Percentiles rank a stretch among this genome's conserved stretches.
Evolutionary conservation across 2,329 filamentous ascomycete species (phyloP).

Genomic region (Exophiala calicioides): DNA sequence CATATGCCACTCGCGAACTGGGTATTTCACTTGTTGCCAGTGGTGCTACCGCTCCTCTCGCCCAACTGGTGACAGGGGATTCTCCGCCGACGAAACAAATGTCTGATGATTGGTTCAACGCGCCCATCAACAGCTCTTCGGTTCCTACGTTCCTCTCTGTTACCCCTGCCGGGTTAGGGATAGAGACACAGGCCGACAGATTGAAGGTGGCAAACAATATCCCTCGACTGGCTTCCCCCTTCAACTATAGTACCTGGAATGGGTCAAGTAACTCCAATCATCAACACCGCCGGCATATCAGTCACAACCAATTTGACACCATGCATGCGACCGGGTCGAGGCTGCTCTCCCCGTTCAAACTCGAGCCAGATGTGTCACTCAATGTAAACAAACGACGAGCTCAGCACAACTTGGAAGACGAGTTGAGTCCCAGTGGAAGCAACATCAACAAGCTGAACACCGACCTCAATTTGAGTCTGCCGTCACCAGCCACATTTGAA

Average conservation of each 20-base stretch:
- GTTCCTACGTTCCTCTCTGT: slow-evolving; percentile 20
- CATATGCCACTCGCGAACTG: slow-evolving; percentile 47
- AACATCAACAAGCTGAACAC: slow-evolving; percentile 38
- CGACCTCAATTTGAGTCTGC: slow-evolving; percentile 34
- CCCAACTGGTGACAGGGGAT: slow-evolving; percentile 37
- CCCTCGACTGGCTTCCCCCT: slow-evolving; percentile 51
- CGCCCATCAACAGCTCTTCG: slow-evolving; percentile 31
- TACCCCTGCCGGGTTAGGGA: slow-evolving; percentile 27
- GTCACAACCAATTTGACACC: slow-evolving; percentile 43
- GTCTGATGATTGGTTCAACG: slow-evolving; percentile 41
- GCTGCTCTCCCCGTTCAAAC: slow-evolving; percentile 55
- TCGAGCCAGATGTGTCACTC: slow-evolving; percentile 52
- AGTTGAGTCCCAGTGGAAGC: slow-evolving; percentile 47
- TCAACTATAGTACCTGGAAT: slow-evolving; percentile 51
- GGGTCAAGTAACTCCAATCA: slow-evolving; percentile 41
- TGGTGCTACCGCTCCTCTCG: slow-evolving; percentile 42
- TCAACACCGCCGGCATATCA: slow-evolving; percentile 34
- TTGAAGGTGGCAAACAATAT: slow-evolving; percentile 31
- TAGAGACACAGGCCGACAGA: slow-evolving; percentile 25
- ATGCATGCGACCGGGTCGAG: slow-evolving; percentile 47
- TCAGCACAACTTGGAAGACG: slow-evolving; percentile 55
- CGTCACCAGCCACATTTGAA: slow-evolving; percentile 45
- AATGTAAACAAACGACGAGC: slow-evolving; percentile 61
- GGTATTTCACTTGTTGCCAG: slow-evolving; percentile 46
- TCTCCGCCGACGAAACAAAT: slow-evolving; percentile 29